Base-by-base conservation (phyloP, 2,329 filamentous ascomycete genomes). In the Microcyclosporella mali region DNA sequence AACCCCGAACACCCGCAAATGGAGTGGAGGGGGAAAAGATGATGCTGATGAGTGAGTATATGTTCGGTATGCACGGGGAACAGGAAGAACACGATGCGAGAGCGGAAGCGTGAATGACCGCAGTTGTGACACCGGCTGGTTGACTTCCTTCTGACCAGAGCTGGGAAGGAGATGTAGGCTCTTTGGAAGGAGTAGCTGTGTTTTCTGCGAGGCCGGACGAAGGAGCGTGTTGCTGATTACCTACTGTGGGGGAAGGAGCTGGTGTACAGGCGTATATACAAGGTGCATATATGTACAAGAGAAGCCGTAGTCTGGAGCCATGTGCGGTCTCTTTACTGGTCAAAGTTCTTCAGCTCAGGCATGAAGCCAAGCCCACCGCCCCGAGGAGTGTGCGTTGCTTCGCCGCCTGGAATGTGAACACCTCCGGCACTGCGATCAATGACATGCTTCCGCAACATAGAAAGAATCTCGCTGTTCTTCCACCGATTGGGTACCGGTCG, bases 401-500 rank as follows among this genome's bases (percentile, higher is more conserved):
- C 55, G 33, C 65, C 31, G 64, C 66, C 51, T 64, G 53, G 59
- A 66, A 75, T 63, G 47, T 69, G 52, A 60, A 66, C 71, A 57
- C 74, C 80, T 28, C 70, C 77, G 43, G 82, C 81, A 58, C 81
- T 85, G 56, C 79, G 75, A 50, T 78, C 73, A 56, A 79, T 77
- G 19, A 97, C 92, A 70, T 98, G 92, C 56, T 77, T 73, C 62
- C 90, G 75, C 64, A 98, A 64, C 73, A 92, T 68, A 18, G 64
- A 65, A 57, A 98, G 68, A 41, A 95, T 79, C 70, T 89, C 82
- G 53, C 85, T 94, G 49, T 83, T 81, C 66, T 75, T 79, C 92
- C 92, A 98, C 50, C 90, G 76, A 56, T 71, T 68, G 10, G 92
- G 92, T 45, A 97, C 89, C 30, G 90, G 90, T 42, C 90, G 75